These are phyloP conservation scores for Penicillium taxi DNA, from an alignment of 495 filamentous ascomycete species.

Conservation along the genomic window DNA sequence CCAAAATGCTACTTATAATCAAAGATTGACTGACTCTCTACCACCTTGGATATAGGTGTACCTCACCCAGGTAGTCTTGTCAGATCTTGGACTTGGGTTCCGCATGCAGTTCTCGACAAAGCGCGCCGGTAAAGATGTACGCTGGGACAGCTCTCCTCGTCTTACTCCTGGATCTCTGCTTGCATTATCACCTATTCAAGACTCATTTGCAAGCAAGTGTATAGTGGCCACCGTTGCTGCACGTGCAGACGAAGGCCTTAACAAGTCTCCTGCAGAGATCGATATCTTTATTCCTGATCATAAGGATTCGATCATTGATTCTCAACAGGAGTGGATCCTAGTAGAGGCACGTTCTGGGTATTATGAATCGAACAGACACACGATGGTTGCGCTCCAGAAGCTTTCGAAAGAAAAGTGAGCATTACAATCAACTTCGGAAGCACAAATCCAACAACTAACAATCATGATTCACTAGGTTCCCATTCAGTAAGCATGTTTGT, in stretches of 20 bases:
- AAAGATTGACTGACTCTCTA: background rate
- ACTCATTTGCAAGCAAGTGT: constrained; percentile 59
- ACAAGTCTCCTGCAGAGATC: constrained; percentile 60
- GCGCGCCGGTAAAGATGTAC: constrained; percentile 58
- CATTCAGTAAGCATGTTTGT: constrained; percentile 55
- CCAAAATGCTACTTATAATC: background rate
- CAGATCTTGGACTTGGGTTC: constrained; percentile 53
- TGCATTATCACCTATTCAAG: constrained; percentile 55
- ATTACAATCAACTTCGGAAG: background rate
- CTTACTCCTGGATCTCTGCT: constrained; percentile 63
- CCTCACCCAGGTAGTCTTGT: constrained; percentile 54
- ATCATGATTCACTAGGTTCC: constrained; percentile 42
- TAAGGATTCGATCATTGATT: constrained; percentile 59
- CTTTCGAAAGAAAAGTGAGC: constrained; percentile 53
- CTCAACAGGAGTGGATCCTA: constrained; percentile 67
- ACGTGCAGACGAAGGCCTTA: constrained; percentile 52
- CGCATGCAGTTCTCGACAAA: constrained; percentile 64
- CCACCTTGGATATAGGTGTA: constrained; percentile 50
- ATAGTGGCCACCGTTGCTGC: constrained; percentile 68
- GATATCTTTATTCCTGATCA: constrained; percentile 64
- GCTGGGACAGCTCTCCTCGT: constrained; percentile 70
- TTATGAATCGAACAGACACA: constrained; percentile 67
- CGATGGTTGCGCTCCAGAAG: constrained; percentile 65
- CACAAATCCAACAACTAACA: constrained; percentile 1
- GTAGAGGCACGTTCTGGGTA: constrained; percentile 63